Conservation (phyloP, 768 basidiomycete species). For the Termitomyces sp. region DNA sequence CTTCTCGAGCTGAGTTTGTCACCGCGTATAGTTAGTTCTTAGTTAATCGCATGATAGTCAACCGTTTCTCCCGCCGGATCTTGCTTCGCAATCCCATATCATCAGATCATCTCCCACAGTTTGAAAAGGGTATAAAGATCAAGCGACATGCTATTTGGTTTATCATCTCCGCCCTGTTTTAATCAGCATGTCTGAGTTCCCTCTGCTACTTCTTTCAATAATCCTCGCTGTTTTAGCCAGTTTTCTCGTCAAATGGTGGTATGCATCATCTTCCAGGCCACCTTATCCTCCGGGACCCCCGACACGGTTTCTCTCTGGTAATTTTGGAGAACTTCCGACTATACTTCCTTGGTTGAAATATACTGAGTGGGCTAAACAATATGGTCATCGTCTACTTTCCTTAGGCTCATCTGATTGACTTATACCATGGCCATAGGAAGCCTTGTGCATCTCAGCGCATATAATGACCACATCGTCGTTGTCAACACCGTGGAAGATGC, state of each 20-base stretch:
- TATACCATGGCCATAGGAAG: not conserved
- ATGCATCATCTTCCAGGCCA: not conserved
- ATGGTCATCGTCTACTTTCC: not conserved
- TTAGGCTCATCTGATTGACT: not conserved
- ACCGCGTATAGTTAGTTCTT: too few species aligned
- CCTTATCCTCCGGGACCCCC: not conserved
- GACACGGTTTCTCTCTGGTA: not conserved
- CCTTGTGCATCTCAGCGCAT: not conserved
- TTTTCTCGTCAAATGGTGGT: not conserved
- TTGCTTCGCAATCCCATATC: too few species aligned
- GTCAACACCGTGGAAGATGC: not conserved
- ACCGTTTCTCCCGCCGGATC: too few species aligned
- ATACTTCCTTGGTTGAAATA: not conserved
- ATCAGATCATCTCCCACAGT: too few species aligned
- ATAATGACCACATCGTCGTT: not conserved
- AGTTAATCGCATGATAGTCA: too few species aligned
- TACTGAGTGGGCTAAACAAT: slow-evolving; percentile 1
- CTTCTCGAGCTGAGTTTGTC: too few species aligned
- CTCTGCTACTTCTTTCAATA: too few species aligned
- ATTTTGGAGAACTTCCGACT: not conserved
- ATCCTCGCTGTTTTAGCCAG: not conserved
- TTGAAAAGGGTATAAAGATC: too few species aligned
- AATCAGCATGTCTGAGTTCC: too few species aligned
- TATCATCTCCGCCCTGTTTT: too few species aligned
- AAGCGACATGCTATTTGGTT: too few species aligned